phyloP scores from a whole-genome alignment of 2,329 filamentous ascomycete genomes.

The Aspergillus sp. region DNA sequence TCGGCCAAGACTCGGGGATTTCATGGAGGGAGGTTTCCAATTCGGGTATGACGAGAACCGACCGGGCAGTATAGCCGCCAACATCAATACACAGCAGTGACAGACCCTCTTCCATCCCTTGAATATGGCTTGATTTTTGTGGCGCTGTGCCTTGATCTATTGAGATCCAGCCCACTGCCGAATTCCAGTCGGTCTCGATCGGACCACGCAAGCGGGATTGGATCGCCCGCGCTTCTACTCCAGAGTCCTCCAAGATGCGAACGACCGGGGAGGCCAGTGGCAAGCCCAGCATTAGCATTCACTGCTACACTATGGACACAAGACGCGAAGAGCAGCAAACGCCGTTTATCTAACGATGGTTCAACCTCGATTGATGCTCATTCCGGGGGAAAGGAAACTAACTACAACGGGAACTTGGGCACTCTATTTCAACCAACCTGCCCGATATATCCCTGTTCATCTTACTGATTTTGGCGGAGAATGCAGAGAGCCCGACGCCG shows the following conservation, averaged over 20 bases:
- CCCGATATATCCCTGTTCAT: background rate
- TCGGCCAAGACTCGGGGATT: constrained; percentile 15
- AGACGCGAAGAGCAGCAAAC: background rate
- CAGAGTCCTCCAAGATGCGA: background rate
- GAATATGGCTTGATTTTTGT: background rate
- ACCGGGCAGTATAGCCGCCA: background rate
- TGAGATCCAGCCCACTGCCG: background rate
- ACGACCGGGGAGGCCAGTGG: constrained; percentile 2
- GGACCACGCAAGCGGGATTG: background rate
- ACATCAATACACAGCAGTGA: background rate
- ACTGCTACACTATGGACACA: background rate
- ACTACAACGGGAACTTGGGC: background rate
- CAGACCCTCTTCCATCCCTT: background rate
- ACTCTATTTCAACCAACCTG: background rate
- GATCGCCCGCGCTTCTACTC: constrained; percentile 4
- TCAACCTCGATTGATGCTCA: background rate
- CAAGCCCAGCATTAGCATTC: background rate
- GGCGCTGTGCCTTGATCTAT: background rate
- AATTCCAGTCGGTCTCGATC: background rate
- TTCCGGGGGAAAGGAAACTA: background rate
- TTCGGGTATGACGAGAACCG: background rate
- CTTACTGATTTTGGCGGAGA: background rate
- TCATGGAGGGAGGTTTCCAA: background rate
- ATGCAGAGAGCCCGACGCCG: background rate
- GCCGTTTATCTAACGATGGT: background rate